Evolutionary conservation across 169 alveolate species (phyloP), one percentile per base, ranked within the genome.

Genomic region (Pseudocohnilembus persalinus): DNA sequence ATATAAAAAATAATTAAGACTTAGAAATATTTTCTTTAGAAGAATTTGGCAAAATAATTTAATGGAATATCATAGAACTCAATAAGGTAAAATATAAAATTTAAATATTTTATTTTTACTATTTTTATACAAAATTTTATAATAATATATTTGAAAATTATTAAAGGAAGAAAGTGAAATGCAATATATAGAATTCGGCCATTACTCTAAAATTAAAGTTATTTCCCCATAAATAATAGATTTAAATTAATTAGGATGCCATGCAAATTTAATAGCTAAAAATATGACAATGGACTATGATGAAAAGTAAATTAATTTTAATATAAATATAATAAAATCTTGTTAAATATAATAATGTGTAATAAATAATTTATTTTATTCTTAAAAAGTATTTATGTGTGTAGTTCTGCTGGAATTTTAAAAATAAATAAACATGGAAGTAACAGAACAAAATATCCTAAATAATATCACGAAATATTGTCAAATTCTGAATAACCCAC

Each of bases 11-110:
- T 64, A 73, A 49, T 73, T 74, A 68, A 33, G 80, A 76, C 35
- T 81, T 83, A 74, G 65, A 84, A n/a, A 76, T 89, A 35, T 82
- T 85, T n/a, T 88, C 93, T 31, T 73, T 84, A 73, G 93, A 89
- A 77, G 90, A 87, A 6, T 84, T 89, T 32, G 87, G 89, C 74
- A 88, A 89, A 81, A 88, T 89, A 1, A 49, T 89, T 1, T 79
- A 79, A 77, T 88, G 88, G 82, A 85, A 89, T 77, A 85, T 83
- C 65, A 30, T 81, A n/a, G 79, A 81, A 81, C 20, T 72, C 4
- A 49, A 4, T 49, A 49, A 49, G 68, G 68, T 49, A 49, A 11
- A 11, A 11, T 49, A 11, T 49, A 49, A 11, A 49, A 49, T n/a
- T n/a, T n/a, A 49, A 20, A 49, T 49, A 11, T 49, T 49, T 49